Base-by-base conservation (phyloP, 164 flowering plant genomes). In the Euptelea pleiosperma region DNA sequence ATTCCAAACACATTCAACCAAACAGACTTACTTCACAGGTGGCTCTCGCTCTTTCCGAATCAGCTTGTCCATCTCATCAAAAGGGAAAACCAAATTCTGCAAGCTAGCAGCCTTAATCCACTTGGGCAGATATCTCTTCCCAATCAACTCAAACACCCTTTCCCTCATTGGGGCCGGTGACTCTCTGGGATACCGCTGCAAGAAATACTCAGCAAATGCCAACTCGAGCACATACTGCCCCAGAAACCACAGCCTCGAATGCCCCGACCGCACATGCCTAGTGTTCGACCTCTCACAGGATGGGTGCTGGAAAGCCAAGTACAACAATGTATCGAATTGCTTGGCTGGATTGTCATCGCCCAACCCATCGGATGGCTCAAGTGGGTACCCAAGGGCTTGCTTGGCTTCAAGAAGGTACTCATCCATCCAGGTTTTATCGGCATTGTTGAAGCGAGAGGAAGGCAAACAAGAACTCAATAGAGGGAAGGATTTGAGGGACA, bases 181-280 rank as follows among this genome's bases (percentile, higher is more conserved):
- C 72, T 93, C 99, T 74, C 99, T 79, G 14, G 99, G 99, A 57
- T 86, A 90, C 69, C 99, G 65, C 83, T 90, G 99, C 85, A 94
- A 71, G 67, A 83, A 88, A 56, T 44, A 88, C 82, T 94, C 99
- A 3, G 84, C 77, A 15, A 94, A 40, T 0, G 80, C 97, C 76
- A 90, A 55, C 58, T 94, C 99, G 39, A 94, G 73, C 64, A 94
- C 99, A 66, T 76, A 90, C 67, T 94, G 88, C 63, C 99, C 99
- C 74, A 93, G 57, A 59, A 93, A 90, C 68, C 64, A 53, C 66
- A 93, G 52, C 82, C 99, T 86, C 4, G 99, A 84, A 71, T 93
- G 99, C 55, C 89, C 99, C 0, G 74, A 63, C 63, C 86, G 73
- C 42, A 93, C 85, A 55, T 93, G 99, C 76, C 87, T 65, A 0